Percentiles rank a stretch among this genome's conserved stretches.
Conservation (phyloP, 108 stramenopile genomes). For the Skeletonema tropicum region DNA sequence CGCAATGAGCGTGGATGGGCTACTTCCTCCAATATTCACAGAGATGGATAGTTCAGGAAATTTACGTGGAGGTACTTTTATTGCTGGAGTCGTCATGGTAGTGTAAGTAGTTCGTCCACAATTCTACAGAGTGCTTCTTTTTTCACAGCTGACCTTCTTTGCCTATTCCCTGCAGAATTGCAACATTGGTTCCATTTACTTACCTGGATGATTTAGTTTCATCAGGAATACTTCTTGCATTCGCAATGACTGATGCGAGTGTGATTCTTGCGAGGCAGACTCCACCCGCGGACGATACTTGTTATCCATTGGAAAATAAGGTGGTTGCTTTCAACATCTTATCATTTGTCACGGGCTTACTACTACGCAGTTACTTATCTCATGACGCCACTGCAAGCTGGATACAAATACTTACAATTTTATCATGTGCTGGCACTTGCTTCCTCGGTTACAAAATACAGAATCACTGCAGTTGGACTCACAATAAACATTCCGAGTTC, state of each 20-base stretch:
- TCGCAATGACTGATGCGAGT: slow-evolving; percentile 65
- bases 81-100: slow-evolving; percentile 61
- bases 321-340: slow-evolving; percentile 18
- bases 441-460: slow-evolving; percentile 24
- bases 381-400: slow-evolving; percentile 11
- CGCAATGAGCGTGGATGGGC: slow-evolving; percentile 87
- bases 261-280: slow-evolving; percentile 30
- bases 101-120: slow-evolving; percentile 8
- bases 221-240: slow-evolving; percentile 73
- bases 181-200: slow-evolving; percentile 84
- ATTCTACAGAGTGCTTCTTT: not conserved
- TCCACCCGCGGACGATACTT: slow-evolving; percentile 16
- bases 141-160: not conserved
- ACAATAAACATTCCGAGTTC: slow-evolving; percentile 46
- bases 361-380: slow-evolving; percentile 25
- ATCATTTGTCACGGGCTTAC: slow-evolving; percentile 40
- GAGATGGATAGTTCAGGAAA: slow-evolving; percentile 72
- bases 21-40: slow-evolving; percentile 79
- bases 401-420: slow-evolving; percentile 14
- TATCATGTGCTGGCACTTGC: slow-evolving; percentile 14
- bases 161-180: slow-evolving; percentile 27
- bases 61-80: slow-evolving; percentile 25
- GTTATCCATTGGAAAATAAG: slow-evolving; percentile 19
- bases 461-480: slow-evolving; percentile 15
- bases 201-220: slow-evolving; percentile 82